Evolutionary conservation across 1,284 basidiomycete species (phyloP).

Genomic region (Naganishia sp.): DNA sequence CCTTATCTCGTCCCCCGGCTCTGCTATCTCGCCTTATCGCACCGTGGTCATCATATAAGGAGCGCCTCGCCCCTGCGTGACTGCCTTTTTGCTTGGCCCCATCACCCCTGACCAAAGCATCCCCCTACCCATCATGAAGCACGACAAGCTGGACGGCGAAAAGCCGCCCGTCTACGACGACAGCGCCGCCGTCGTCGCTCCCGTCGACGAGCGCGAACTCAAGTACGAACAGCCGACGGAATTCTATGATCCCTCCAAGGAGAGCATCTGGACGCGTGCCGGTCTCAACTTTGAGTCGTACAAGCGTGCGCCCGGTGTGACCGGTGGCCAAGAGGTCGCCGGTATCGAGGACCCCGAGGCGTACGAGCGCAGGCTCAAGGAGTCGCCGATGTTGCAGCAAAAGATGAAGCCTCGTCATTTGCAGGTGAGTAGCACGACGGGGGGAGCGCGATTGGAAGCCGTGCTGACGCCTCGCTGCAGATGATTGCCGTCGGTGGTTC

Average conservation of each 20-base stretch:
- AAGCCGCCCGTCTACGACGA: conserved; percentile 26
- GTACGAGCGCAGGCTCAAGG: conserved; percentile 36
- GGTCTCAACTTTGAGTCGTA: conserved; percentile 54
- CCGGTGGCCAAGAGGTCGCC: conserved; percentile 33
- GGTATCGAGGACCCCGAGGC: conserved; percentile 36
- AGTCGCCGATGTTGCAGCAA: conserved; percentile 52
- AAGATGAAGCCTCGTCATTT: conserved; percentile 50
- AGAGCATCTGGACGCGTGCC: conserved; percentile 49
- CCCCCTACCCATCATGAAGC: conserved; percentile 7
- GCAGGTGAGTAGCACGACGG: conserved; percentile 22
- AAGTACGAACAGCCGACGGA: conserved; percentile 32
- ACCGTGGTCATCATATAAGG: background rate
- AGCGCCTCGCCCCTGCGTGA: background rate
- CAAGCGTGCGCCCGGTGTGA: conserved; percentile 55
- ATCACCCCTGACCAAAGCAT: background rate
- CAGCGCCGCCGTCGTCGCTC: conserved; percentile 16
- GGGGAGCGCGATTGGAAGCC: too few relatives aligned
- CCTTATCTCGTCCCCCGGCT: background rate
- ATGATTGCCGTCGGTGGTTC: conserved; percentile 25
- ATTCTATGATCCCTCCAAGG: conserved; percentile 53
- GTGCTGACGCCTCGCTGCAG: background rate
- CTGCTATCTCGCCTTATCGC: conserved; percentile 9
- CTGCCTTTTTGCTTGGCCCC: background rate
- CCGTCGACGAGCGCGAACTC: conserved; percentile 26
- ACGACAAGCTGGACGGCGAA: conserved; percentile 15